Conservation (phyloP, 2,329 filamentous ascomycete genomes). For the Exophiala spinifera region DNA sequence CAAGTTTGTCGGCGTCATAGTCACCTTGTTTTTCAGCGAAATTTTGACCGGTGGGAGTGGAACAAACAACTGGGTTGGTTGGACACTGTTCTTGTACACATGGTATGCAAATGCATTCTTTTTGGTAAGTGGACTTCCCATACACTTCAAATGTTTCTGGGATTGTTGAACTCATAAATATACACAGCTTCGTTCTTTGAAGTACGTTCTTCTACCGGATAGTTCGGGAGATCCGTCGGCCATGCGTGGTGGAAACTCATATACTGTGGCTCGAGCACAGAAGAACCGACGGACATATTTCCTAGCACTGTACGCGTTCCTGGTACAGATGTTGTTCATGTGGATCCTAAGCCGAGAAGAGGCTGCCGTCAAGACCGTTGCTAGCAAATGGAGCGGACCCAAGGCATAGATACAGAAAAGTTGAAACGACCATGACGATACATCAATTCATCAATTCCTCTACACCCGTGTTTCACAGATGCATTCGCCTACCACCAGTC, state of each 20-base stretch:
- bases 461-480: too few relatives aligned
- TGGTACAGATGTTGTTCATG: constrained; percentile 94
- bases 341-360: constrained; percentile 65
- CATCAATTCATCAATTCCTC: too few relatives aligned
- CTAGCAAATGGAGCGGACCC: constrained; percentile 19
- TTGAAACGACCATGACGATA: background rate
- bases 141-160: background rate
- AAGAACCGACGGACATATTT: constrained; percentile 87
- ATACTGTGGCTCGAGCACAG: constrained; percentile 77
- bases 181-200: constrained; percentile 83
- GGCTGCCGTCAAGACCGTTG: constrained; percentile 35
- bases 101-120: constrained; percentile 95
- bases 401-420: constrained; percentile 10
- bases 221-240: constrained; percentile 61
- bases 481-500: too few relatives aligned
- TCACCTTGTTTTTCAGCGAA: constrained; percentile 77
- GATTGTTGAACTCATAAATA: constrained; percentile 1
- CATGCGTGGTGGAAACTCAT: constrained; percentile 55
- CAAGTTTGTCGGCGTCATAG: constrained; percentile 96
- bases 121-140: constrained; percentile 61
- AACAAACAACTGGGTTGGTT: constrained; percentile 83
- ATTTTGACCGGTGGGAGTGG: constrained; percentile 73
- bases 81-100: constrained; percentile 85
- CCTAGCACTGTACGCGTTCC: constrained; percentile 88
- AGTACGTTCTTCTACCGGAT: constrained; percentile 92